Evolutionary conservation across 345 rosid species (phyloP), one percentile per base, ranked within the genome.

Genomic region (Eucalyptus camaldulensis): DNA sequence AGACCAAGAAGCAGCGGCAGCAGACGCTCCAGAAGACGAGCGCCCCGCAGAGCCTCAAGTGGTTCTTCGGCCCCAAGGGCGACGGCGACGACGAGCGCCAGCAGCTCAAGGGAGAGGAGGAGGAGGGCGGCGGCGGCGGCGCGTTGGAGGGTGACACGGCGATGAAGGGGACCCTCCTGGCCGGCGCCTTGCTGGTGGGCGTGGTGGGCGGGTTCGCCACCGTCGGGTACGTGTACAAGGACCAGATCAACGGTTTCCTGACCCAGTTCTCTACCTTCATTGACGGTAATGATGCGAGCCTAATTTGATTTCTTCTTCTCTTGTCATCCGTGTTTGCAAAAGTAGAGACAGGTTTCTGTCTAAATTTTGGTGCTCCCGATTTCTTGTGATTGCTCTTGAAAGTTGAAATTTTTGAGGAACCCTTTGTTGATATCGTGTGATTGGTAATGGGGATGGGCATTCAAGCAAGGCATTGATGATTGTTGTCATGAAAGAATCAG

Each of bases 181-280:
- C 98, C 8, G 99, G 98, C 8, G 94, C 96, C 14, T 91, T 98
- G 90, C 94, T 98, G 47, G 92, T 98, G 44, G 99, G 98, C 80
- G 93, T 95, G 88, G 97, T 98, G 88, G 99, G 98, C 90, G 99
- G 99, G 21, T 96, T 96, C 90, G 97, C 89, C 10, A 87, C 93
- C 65, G 95, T 92, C 86, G 99, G 99, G 8, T 98, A 95, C 92
- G 54, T 94, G 21, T 98, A 98, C 90, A 95, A 56, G 90, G 99
- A 96, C 31, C 98, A 96, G 93, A 94, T 98, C 90, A 97, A 96
- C 89, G 93, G 92, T 40, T 95, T 98, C 88, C 93, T 97, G 92
- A 95, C 88, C 87, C 98, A 96, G 87, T 95, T 98, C 90, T 98
- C 99, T 6, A 93, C 97, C 51, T 90, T 94, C 69, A 95, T 98